Base-by-base conservation (phyloP, 805 yeast genomes). In the Suhomyces emberorum region DNA sequence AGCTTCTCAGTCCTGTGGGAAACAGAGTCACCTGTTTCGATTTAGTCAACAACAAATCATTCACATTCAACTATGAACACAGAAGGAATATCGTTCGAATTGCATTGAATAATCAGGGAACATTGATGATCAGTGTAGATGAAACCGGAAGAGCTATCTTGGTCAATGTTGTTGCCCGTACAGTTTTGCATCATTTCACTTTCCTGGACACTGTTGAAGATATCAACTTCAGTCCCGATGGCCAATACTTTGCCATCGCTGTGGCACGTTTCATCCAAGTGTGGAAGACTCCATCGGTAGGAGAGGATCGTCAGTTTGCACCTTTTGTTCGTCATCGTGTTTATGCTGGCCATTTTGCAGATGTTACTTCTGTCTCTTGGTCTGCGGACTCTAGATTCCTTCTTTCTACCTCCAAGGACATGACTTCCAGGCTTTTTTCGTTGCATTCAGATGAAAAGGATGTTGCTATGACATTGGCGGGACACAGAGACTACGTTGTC, bases 121-220 rank as follows among this genome's bases (percentile, higher is more conserved):
- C 95, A 0, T 70, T 93, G 24, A 58, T 93, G 52, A 51, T 93
- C 11, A 76, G 95, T 2, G 86, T 91, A 1, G 98, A 95, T 55
- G 81, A 74, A 34, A 95, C 88, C 51, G 98, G 98, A 0, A 74
- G 97, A 48, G 97, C 95, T 14, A 88, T 93, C 31, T 70, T 93
- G 42, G 95, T 86, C 23, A 93, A 93, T 53, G 89, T 83, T 54
- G 74, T 73, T 28, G 74, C 95, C 16, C 74, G 95, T 45, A 81
- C 87, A 1, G 97, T 88, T 10, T 65, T 93, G 42, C 96, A 93
- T 57, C 95, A 93, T 62, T 88, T 93, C 72, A 93, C 89, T 57
- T 93, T 93, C 69, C 86, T 83, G 55, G 95, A 83, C 16, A 68
- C 62, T 30, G 95, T 91, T 22, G 57, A 64, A 18, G 91, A 83